phyloP scores from a whole-genome alignment of 169 alveolate species.

The Plasmodium falciparum region DNA sequence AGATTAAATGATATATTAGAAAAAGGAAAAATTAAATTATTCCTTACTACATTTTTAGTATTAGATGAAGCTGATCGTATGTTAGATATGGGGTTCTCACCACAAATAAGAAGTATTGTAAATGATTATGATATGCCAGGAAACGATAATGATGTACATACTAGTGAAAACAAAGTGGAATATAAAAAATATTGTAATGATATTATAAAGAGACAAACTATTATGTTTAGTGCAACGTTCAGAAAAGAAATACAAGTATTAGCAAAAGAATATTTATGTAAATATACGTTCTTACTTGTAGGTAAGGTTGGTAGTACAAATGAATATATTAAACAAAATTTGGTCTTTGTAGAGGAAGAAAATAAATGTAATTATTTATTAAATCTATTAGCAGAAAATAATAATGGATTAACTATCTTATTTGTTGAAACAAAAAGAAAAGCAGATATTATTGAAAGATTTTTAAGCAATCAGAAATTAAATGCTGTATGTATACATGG shows the following conservation, averaged over 20 bases:
- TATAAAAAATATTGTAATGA: conserved; percentile 38
- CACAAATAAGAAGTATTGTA: conserved; percentile 90
- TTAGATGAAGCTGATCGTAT: conserved; percentile 97
- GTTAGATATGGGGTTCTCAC: conserved; percentile 97
- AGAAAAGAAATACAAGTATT: conserved; percentile 94
- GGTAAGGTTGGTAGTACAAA: conserved; percentile 96
- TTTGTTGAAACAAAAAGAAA: conserved; percentile 93
- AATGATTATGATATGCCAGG: conserved; percentile 89
- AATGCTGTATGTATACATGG: conserved; percentile 96
- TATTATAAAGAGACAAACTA: conserved; percentile 88
- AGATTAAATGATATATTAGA: conserved; percentile 93
- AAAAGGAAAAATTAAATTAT: conserved; percentile 84
- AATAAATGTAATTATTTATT: conserved; percentile 88
- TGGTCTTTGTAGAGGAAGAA: conserved; percentile 91
- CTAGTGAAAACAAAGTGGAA: conserved; percentile 34
- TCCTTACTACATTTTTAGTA: conserved; percentile 89
- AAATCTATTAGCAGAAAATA: conserved; percentile 87
- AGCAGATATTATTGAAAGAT: conserved; percentile 91
- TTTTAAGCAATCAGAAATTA: conserved; percentile 86
- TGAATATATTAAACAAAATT: conserved; percentile 94
- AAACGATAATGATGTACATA: conserved; percentile 37
- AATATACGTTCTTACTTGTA: conserved; percentile 91
- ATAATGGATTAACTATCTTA: conserved; percentile 84
- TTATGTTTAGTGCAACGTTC: conserved; percentile 95
- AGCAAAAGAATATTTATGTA: conserved; percentile 91